Conservation (phyloP, 2,329 filamentous ascomycete genomes). For the Septoria linicola region DNA sequence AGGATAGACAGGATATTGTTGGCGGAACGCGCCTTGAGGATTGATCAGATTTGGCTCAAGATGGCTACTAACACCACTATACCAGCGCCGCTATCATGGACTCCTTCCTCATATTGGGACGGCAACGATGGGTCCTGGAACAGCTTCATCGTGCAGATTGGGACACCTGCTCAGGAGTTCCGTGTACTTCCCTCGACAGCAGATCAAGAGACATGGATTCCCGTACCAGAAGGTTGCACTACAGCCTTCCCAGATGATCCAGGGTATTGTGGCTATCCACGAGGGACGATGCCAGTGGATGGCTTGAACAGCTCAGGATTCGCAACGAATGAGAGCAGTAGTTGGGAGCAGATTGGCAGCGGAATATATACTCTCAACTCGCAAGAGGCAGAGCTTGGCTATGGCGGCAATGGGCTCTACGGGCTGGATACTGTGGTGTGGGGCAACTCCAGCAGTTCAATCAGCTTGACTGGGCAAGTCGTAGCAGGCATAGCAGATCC, state of each 20-base stretch:
- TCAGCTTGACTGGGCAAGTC: conserved; percentile 7
- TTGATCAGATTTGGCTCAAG: no score
- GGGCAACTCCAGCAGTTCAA: neutral
- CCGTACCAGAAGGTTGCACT: conserved; percentile 13
- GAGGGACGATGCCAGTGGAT: conserved; percentile 9
- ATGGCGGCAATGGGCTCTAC: conserved; percentile 13
- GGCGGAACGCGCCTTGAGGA: neutral
- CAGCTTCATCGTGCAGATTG: conserved; percentile 29
- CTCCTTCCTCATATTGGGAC: conserved; percentile 20
- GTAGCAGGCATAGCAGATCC: conserved; percentile 9
- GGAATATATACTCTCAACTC: conserved; percentile 13
- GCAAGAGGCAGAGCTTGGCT: conserved; percentile 7
- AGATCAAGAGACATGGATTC: conserved; percentile 11
- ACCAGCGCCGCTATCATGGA: conserved; percentile 8
- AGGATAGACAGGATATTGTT: neutral
- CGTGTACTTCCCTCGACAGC: conserved; percentile 14
- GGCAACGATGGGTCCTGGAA: conserved; percentile 32
- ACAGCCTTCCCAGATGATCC: conserved; percentile 19
- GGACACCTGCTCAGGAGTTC: conserved; percentile 29
- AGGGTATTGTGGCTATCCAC: conserved; percentile 12
- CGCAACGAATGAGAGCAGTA: conserved; percentile 33
- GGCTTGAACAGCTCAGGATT: conserved; percentile 30
- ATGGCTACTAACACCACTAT: conserved; percentile 9
- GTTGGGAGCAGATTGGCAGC: conserved; percentile 8
- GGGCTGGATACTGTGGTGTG: conserved; percentile 10